Conservation (phyloP, 2,329 filamentous ascomycete species). For the Lachnellula occidentalis region DNA sequence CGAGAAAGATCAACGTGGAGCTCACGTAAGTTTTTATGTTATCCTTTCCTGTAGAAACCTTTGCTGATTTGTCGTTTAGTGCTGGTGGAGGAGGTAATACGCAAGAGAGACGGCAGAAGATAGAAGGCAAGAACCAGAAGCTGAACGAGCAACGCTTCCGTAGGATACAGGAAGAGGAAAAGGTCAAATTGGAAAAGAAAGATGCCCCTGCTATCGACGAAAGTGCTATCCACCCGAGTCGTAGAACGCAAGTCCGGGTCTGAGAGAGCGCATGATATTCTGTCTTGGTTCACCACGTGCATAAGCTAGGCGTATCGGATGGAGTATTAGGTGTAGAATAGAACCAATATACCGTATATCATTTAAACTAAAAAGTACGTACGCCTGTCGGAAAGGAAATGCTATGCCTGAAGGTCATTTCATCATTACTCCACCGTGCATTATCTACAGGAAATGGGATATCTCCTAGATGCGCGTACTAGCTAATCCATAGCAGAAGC, state of each 20-base stretch:
- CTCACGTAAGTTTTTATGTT: slow-evolving; percentile 58
- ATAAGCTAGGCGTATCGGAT: background rate
- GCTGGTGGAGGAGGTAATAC: slow-evolving; percentile 83
- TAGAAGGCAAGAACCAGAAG: slow-evolving; percentile 80
- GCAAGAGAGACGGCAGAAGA: slow-evolving; percentile 65
- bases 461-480: slow-evolving; percentile 15
- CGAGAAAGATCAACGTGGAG: slow-evolving; percentile 86
- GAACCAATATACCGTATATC: background rate
- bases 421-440: slow-evolving; percentile 12
- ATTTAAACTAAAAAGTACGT: background rate
- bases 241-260: slow-evolving; percentile 21
- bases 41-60: background rate
- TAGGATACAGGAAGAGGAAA: slow-evolving; percentile 26
- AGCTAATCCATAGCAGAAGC: background rate
- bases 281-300: background rate
- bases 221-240: slow-evolving; percentile 27
- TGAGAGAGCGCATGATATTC: slow-evolving; percentile 2
- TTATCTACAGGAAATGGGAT: slow-evolving; percentile 25
- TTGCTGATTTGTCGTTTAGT: slow-evolving; percentile 35
- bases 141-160: slow-evolving; percentile 53
- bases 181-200: slow-evolving; percentile 19
- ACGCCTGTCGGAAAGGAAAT: background rate
- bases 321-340: background rate
- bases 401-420: slow-evolving; percentile 8
- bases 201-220: slow-evolving; percentile 19